Conservation (phyloP, 2,329 filamentous ascomycete species). For the Verticillium isaacii region DNA sequence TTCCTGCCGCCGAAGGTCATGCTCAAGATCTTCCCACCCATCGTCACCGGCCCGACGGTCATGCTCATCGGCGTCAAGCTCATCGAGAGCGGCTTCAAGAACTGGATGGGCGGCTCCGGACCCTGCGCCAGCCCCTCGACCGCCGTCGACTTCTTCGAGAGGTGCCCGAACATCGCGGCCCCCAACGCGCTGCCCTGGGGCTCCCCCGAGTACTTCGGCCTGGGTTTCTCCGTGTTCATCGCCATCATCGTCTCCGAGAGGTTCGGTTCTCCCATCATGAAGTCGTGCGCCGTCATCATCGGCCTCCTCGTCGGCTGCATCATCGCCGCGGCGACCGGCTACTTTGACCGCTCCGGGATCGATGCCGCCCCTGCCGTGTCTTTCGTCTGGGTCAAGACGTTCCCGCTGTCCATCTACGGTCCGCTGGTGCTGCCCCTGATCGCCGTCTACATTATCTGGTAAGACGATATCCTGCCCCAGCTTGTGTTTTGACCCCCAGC, state of each 20-base stretch:
- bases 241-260: slow-evolving; percentile 78
- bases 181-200: slow-evolving; percentile 75
- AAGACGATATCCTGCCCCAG: not conserved
- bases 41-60: slow-evolving; percentile 69
- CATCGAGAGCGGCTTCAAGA: slow-evolving; percentile 66
- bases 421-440: slow-evolving; percentile 70
- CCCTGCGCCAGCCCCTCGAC: slow-evolving; percentile 44
- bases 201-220: slow-evolving; percentile 68
- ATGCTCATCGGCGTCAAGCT: slow-evolving; percentile 70
- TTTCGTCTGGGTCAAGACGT: slow-evolving; percentile 77
- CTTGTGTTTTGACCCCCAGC: not conserved
- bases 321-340: slow-evolving; percentile 71
- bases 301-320: slow-evolving; percentile 73
- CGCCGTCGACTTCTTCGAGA: slow-evolving; percentile 48
- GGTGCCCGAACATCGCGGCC: slow-evolving; percentile 63
- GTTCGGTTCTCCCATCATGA: slow-evolving; percentile 81
- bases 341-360: slow-evolving; percentile 72
- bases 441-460: slow-evolving; percentile 63
- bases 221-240: slow-evolving; percentile 76
- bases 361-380: slow-evolving; percentile 65
- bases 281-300: slow-evolving; percentile 70
- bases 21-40: slow-evolving; percentile 71
- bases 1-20: slow-evolving; percentile 67
- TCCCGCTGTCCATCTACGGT: slow-evolving; percentile 66
- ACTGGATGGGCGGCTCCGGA: slow-evolving; percentile 74